phyloP scores from a whole-genome alignment of 768 basidiomycete genomes.

The Trametes cingulata region DNA sequence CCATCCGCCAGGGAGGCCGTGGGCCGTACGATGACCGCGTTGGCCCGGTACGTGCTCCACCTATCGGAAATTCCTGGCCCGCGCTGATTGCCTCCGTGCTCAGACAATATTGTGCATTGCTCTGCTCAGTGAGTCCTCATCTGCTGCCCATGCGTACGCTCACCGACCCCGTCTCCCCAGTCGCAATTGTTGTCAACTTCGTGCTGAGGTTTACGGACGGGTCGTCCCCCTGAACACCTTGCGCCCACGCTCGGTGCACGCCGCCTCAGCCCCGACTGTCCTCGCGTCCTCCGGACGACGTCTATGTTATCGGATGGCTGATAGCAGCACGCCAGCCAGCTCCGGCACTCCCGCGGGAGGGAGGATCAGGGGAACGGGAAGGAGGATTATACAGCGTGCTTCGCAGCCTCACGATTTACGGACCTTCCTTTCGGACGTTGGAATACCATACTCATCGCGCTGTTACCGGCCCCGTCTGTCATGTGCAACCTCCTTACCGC shows the following conservation, averaged over 20 bases:
- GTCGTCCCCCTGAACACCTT: conserved; percentile 10
- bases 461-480: background rate
- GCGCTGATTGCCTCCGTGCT: conserved; percentile 17
- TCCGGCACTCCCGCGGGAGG: background rate
- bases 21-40: conserved; percentile 97
- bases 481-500: conserved; percentile 4
- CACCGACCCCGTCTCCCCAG: conserved; percentile 39
- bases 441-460: conserved; percentile 7
- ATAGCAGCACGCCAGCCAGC: background rate
- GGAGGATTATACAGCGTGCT: background rate
- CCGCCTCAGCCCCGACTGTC: background rate
- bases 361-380: background rate
- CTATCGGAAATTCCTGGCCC: conserved; percentile 6
- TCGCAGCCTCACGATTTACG: background rate
- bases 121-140: conserved; percentile 59
- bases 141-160: conserved; percentile 7
- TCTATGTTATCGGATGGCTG: background rate
- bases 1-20: conserved; percentile 87
- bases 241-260: background rate
- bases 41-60: conserved; percentile 75
- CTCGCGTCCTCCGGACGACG: background rate
- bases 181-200: conserved; percentile 84
- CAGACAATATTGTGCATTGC: conserved; percentile 85
- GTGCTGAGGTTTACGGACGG: conserved; percentile 68
- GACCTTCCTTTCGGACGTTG: conserved; percentile 6